These are phyloP conservation scores for Prunus armeniaca DNA, from an alignment of 306 rosid genomes.

Conservation along the genomic window DNA sequence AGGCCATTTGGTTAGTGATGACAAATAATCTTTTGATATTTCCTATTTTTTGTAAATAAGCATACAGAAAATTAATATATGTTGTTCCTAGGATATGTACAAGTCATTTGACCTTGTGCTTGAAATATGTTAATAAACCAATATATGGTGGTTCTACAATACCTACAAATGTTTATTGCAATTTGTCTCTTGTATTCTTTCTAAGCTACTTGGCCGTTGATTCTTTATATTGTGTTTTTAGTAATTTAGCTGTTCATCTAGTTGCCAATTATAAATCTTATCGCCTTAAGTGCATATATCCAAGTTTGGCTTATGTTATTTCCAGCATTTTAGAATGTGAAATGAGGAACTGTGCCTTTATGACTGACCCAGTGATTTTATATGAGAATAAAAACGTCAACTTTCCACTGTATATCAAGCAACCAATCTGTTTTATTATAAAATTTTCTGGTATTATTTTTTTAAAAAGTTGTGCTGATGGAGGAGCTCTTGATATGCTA, in stretches of 20 bases:
- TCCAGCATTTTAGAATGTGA: background rate
- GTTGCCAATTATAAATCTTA: background rate
- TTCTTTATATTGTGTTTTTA: background rate
- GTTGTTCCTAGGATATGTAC: background rate
- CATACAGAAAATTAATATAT: background rate
- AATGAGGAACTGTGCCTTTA: background rate
- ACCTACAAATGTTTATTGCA: background rate
- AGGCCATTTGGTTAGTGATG: conserved; percentile 75
- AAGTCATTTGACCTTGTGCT: background rate
- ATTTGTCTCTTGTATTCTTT: background rate
- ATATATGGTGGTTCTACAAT: background rate
- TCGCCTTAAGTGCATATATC: background rate
- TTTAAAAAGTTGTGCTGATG: no score
- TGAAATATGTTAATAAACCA: background rate
- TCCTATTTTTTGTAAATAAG: background rate
- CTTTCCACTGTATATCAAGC: background rate
- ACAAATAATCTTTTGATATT: background rate
- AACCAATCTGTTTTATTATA: no score
- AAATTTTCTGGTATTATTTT: no score
- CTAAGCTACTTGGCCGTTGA: background rate
- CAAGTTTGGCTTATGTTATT: background rate
- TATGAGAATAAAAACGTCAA: background rate
- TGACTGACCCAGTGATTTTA: background rate
- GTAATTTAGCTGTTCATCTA: background rate
- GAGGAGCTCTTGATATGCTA: background rate